phyloP scores from a whole-genome alignment of 257 asterid genomes.

The Avicennia marina region DNA sequence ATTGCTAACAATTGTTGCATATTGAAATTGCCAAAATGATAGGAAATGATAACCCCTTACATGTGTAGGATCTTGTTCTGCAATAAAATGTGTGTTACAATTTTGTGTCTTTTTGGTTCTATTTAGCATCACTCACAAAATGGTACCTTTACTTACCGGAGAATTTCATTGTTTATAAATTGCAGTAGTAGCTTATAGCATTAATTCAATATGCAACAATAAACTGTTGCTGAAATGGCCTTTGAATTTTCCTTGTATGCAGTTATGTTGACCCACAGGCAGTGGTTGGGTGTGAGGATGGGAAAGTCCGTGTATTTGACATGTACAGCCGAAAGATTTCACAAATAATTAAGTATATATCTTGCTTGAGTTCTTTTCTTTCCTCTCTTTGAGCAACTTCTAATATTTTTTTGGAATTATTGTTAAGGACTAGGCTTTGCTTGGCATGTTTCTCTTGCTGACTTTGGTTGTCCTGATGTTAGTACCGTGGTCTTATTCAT shows the following conservation, averaged over 20 bases:
- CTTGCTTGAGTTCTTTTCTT: constrained; percentile 5
- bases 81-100: neutral
- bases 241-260: constrained; percentile 25
- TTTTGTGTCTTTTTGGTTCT: neutral
- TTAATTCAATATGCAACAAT: constrained; percentile 2
- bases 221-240: constrained; percentile 1
- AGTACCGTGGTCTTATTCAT: neutral
- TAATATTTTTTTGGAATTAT: neutral
- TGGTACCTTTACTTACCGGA: no score
- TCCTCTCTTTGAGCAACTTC: constrained; percentile 7
- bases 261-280: constrained; percentile 94
- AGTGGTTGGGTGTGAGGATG: constrained; percentile 90
- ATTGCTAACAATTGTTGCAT: neutral
- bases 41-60: constrained; percentile 1
- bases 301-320: constrained; percentile 86
- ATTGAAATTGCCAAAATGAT: neutral
- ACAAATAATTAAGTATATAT: constrained; percentile 68
- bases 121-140: neutral
- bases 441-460: neutral
- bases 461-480: neutral
- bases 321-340: constrained; percentile 90
- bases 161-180: no score
- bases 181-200: neutral
- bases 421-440: constrained; percentile 2
- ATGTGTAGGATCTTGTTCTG: neutral